These are phyloP conservation scores for Beverwykella pulmonaria DNA, from an alignment of 495 filamentous ascomycete species.

Conservation along the genomic window DNA sequence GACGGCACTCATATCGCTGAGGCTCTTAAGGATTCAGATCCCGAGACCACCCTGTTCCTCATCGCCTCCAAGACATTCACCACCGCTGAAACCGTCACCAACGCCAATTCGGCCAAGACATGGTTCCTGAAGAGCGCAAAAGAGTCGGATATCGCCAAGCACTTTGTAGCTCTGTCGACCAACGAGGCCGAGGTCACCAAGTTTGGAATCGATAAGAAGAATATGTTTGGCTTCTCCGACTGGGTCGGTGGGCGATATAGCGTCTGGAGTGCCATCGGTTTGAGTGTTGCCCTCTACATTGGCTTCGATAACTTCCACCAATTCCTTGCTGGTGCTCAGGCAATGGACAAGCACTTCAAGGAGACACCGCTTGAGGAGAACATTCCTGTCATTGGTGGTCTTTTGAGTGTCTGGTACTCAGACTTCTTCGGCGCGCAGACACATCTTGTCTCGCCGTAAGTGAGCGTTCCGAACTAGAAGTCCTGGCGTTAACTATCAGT, in stretches of 20 bases:
- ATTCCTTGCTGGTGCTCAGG: constrained; percentile 92
- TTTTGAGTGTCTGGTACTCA: constrained; percentile 97
- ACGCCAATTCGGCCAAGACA: constrained; percentile 92
- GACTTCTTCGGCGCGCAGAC: constrained; percentile 98
- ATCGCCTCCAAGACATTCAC: constrained; percentile 99
- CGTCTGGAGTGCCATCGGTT: constrained; percentile 97
- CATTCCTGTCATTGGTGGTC: constrained; percentile 87
- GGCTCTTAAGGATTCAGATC: constrained; percentile 82
- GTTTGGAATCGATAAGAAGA: constrained; percentile 95
- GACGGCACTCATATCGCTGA: constrained; percentile 98
- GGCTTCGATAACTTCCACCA: constrained; percentile 97
- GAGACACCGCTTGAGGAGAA: constrained; percentile 89
- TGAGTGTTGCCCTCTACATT: constrained; percentile 91
- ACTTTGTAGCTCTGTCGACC: constrained; percentile 97
- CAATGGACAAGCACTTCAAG: constrained; percentile 98
- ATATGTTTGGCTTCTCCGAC: constrained; percentile 98
- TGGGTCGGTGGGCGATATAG: constrained; percentile 99
- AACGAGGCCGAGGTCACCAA: constrained; percentile 94
- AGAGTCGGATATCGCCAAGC: constrained; percentile 85
- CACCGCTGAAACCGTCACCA: constrained; percentile 94
- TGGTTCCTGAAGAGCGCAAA: constrained; percentile 93
- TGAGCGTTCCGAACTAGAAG: background rate
- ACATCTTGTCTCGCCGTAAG: constrained; percentile 84
- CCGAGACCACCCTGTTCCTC: constrained; percentile 96
- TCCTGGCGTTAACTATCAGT: constrained; percentile 28